Base-by-base conservation (phyloP, 2,329 filamentous ascomycete species). In the Dactylellina cionopaga region DNA sequence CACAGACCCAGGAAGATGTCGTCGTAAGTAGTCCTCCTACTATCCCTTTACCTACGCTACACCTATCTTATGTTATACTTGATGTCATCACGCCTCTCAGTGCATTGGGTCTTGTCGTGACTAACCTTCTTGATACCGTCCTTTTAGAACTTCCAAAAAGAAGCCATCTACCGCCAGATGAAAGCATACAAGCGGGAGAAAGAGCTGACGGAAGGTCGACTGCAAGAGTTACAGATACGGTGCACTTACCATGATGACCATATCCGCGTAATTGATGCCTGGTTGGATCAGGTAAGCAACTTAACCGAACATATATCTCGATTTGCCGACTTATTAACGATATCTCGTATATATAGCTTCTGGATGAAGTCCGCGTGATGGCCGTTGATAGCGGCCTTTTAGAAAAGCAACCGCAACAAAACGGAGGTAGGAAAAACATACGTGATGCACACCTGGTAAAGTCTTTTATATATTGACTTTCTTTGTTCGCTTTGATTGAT, bases 161-260 rank as follows among this genome's bases (percentile, higher is more conserved):
- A 96, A 83, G 95, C 95, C 75, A 96, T 99, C 80, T 90, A 91
- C 78, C 92, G 96, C 68, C 94, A 97, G 82, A 96, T 99, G 92
- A 91, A 92, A 79, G 95, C 98, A 82, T 97, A 96, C 82, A 96
- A 96, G 82, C 89, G 95, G 77, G 92, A 96, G 80, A 93, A 92
- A 80, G 85, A 86, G 66, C 90, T 90, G 39, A 83, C 96, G 74
- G 93, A 98, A 82, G 84, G 87, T 68, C 90, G 91, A 78, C 84
- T 97, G 74, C 89, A 89, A 79, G 91, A 96, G 75, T 83, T 96
- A 74, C 87, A 91, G 75, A 92, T 92, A 80, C 87, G 88, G 78
- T 87, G 90, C 27, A 85, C 87, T 74, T 88, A 95, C 81, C 92
- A 98, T 81, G 92, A 98, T 81, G 92, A 98, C 77, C 95, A 98